These are phyloP conservation scores for Chlamydomonas sp. DNA, from an alignment of 139 green algal species.

Conservation along the genomic window DNA sequence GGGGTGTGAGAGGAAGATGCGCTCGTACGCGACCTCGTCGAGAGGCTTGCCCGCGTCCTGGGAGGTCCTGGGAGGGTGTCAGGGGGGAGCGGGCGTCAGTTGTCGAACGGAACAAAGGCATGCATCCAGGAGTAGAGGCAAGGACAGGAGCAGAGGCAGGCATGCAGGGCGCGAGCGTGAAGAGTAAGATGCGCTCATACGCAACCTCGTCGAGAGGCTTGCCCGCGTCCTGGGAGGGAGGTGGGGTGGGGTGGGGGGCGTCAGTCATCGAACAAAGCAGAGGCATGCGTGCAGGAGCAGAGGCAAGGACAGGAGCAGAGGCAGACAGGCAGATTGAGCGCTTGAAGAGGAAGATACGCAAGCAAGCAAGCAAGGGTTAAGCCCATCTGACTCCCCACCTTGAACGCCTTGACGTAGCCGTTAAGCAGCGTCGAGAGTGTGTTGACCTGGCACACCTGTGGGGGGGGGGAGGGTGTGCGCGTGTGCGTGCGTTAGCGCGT, in stretches of 20 bases:
- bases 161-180: constrained; percentile 62
- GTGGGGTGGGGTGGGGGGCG: too few species aligned
- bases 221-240: constrained; percentile 5
- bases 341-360: constrained; percentile 85
- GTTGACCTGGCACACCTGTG: constrained; percentile 57
- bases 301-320: too few species aligned
- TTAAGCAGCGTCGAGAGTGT: constrained; percentile 78
- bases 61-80: too few species aligned
- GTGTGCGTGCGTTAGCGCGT: too few species aligned
- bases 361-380: constrained; percentile 53
- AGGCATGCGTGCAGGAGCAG: not conserved
- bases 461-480: not conserved
- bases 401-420: constrained; percentile 45
- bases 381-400: too few species aligned
- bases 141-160: too few species aligned
- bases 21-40: constrained; percentile 50
- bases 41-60: not conserved
- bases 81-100: too few species aligned
- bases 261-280: not conserved
- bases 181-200: constrained; percentile 86
- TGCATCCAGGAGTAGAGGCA: too few species aligned
- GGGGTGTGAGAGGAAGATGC: constrained; percentile 90
- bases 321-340: too few species aligned
- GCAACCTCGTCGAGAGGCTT: constrained; percentile 9
- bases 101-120: not conserved